phyloP scores from a whole-genome alignment of 345 rosid genomes.

The Eucalyptus albens region DNA sequence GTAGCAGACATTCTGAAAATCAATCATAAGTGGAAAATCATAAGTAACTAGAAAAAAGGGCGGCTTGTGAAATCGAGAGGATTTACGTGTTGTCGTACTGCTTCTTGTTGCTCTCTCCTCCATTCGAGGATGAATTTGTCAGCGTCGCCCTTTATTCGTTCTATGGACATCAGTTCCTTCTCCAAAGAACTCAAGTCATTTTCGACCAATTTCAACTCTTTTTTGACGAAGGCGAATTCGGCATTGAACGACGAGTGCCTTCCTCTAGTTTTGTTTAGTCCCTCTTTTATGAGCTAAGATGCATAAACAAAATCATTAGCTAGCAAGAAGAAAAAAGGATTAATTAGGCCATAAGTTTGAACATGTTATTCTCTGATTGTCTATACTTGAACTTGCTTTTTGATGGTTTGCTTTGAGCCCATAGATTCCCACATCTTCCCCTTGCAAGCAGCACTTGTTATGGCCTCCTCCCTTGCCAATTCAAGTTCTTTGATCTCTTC shows the following conservation, averaged over 20 bases:
- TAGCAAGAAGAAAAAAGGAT: background rate
- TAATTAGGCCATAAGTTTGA: background rate
- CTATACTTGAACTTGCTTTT: background rate
- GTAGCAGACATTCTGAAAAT: no score
- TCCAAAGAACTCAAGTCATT: background rate
- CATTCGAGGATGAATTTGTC: no score
- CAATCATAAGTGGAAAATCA: no score
- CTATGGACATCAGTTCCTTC: background rate
- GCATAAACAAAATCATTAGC: background rate
- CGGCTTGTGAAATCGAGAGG: no score
- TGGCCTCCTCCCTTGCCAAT: background rate
- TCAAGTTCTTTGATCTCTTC: background rate
- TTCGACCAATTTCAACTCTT: background rate
- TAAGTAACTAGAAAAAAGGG: no score
- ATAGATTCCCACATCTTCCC: background rate
- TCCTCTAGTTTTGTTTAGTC: background rate
- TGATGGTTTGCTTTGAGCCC: background rate
- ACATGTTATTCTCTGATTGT: background rate
- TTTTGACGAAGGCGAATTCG: fast-evolving
- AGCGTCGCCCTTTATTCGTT: background rate
- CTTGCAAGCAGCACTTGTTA: background rate
- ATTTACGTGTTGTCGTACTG: no score
- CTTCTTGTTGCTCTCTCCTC: no score
- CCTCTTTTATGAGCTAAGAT: background rate
- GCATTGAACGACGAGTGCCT: background rate